phyloP scores from a whole-genome alignment of 2,329 filamentous ascomycete species.

The Coniochaeta sp. region DNA sequence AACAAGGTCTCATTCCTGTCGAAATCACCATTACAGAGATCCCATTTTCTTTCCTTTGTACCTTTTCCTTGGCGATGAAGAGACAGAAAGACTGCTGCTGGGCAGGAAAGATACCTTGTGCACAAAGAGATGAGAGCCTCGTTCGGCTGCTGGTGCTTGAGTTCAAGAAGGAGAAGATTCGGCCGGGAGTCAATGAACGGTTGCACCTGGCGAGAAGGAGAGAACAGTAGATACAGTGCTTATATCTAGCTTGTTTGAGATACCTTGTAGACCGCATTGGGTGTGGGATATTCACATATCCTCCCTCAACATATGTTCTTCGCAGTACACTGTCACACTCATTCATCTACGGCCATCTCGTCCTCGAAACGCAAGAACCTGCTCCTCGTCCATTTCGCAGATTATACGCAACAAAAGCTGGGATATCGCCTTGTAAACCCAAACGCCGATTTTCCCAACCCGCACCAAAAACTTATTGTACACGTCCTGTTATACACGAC shows the following conservation, averaged over 20 bases:
- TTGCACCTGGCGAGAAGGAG: too few relatives aligned
- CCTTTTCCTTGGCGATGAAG: too few relatives aligned
- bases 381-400: background rate
- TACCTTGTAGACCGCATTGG: conserved; percentile 5
- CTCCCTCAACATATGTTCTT: background rate
- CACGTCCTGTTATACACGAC: background rate
- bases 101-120: background rate
- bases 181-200: background rate
- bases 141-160: too few relatives aligned
- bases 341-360: too few relatives aligned
- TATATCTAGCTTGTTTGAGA: conserved; percentile 5
- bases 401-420: background rate
- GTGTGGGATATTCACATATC: conserved; percentile 3
- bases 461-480: too few relatives aligned
- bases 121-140: background rate
- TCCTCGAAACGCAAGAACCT: background rate
- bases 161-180: background rate
- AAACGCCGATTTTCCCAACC: background rate
- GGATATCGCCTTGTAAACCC: background rate
- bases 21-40: background rate
- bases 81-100: background rate
- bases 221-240: background rate
- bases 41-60: background rate
- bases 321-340: too few relatives aligned
- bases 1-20: background rate